Base-by-base conservation (phyloP, 2,329 filamentous ascomycete species). In the Trichophyton mentagrophytes region DNA sequence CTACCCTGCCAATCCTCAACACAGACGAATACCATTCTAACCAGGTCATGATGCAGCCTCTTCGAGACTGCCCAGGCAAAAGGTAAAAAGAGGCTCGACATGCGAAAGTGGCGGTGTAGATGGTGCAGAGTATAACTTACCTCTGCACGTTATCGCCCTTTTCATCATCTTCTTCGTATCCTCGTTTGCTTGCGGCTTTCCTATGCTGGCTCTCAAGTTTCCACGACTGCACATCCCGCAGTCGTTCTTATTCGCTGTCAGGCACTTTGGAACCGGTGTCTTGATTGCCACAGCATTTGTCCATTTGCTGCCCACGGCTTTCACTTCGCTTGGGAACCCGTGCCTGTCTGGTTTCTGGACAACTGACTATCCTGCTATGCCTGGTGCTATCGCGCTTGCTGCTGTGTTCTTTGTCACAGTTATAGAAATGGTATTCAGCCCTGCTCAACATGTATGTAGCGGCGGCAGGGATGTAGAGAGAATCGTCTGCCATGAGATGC, bases 251-350 rank as follows among this genome's bases (percentile, higher is more conserved):
- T 86, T 87, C 70, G 76, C 85, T 64, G 85, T 84, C 67, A 83
- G 87, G 65, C 87, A 90, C 74, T 87, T 89, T 65, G 87, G 89
- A 68, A 93, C 89, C 0, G 89, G 89, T 62, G 89, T 93, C 20
- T 78, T 93, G n/a, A 86, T 93, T 64, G 88, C 89, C 9, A 93
- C 89, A 0, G 88, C 89, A 60, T 93, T 93, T 68, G 88, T 92
- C 27, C 88, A 92, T 74, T 78, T 87, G 11, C 79, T 87, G 3
- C 85, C 83, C 60, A 88, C 82, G 27, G 85, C 86, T 0, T 88
- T 88, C 67, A 72, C 79, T 62, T 85, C 84, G 46, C 76, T 87
- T 20, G 86, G 81, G 65, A 82, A 87, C 64, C 85, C 85, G 49
- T 88, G 86, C 67, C 69, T 79, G 22, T 73, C 76, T 0, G 63